These are phyloP conservation scores for Orbilia javanica DNA, from an alignment of 2,329 filamentous ascomycete genomes.

Conservation along the genomic window DNA sequence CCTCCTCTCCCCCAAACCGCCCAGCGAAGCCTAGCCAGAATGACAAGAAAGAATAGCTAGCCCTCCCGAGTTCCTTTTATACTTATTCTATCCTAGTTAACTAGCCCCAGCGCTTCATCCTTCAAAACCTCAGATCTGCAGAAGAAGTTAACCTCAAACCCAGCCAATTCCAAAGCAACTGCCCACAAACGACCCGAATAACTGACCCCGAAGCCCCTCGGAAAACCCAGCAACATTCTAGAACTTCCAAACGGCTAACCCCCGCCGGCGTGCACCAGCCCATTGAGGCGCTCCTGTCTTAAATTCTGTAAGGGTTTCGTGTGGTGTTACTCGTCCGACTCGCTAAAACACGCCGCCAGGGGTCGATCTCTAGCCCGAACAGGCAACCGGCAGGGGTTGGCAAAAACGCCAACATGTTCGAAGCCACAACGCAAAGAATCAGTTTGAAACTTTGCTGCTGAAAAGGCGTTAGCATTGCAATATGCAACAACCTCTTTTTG, in stretches of 20 bases:
- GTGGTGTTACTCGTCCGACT: slow-evolving; percentile 7
- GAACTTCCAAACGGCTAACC: no score
- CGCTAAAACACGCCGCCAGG: not conserved
- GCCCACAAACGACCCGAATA: no score
- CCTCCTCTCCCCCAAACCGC: no score
- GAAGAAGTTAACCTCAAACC: no score
- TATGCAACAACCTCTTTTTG: no score
- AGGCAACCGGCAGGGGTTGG: not conserved
- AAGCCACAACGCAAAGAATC: slow-evolving; percentile 9
- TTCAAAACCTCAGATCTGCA: no score
- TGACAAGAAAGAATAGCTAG: not conserved
- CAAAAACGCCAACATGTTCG: not conserved
- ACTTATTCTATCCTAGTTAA: not conserved
- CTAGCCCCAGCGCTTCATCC: not conserved
- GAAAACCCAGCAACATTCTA: no score
- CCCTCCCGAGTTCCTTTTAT: not conserved
- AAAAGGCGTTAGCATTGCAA: no score
- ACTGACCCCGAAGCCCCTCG: no score
- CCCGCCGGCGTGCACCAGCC: no score
- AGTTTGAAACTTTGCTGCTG: not conserved
- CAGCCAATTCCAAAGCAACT: not conserved
- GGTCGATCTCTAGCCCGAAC: not conserved
- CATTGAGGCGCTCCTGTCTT: not conserved
- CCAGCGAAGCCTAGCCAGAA: not conserved
- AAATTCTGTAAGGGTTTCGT: slow-evolving; percentile 1